Percentiles rank a stretch among this genome's conserved stretches.
Conservation (phyloP, 148 eudicot species). For the Diospyros kaki region DNA sequence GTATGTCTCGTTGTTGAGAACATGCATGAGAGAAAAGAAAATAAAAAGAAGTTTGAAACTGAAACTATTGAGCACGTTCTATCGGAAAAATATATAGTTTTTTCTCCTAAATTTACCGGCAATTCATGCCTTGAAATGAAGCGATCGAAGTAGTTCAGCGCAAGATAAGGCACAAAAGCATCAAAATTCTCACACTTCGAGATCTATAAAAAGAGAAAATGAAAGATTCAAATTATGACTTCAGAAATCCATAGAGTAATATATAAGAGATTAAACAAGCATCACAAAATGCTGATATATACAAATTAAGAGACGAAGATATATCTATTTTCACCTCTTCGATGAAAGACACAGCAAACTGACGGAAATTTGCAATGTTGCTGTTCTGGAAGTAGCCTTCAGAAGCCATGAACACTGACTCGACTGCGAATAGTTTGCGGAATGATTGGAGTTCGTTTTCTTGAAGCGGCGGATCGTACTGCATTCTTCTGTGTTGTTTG, state of each 20-base stretch:
- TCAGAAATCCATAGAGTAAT: not conserved
- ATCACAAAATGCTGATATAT: not conserved
- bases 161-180: not conserved
- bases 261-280: not conserved
- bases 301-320: too few relatives aligned
- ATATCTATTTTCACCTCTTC: not conserved
- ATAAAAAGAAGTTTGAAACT: too few relatives aligned
- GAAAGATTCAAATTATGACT: not conserved
- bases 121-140: not conserved
- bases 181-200: conserved; percentile 2
- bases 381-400: not conserved
- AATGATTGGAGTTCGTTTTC: too few relatives aligned
- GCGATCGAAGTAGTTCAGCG: not conserved
- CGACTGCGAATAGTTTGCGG: not conserved
- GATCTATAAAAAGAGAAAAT: not conserved
- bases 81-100: not conserved
- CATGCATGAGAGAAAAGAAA: not conserved
- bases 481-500: too few relatives aligned
- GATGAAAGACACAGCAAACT: not conserved
- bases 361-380: not conserved
- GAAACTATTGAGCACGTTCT: too few relatives aligned
- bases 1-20: not conserved
- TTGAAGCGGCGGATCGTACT: too few relatives aligned
- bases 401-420: not conserved
- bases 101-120: not conserved